Conservation (phyloP, 345 rosid genomes). For the Populus tremula region DNA sequence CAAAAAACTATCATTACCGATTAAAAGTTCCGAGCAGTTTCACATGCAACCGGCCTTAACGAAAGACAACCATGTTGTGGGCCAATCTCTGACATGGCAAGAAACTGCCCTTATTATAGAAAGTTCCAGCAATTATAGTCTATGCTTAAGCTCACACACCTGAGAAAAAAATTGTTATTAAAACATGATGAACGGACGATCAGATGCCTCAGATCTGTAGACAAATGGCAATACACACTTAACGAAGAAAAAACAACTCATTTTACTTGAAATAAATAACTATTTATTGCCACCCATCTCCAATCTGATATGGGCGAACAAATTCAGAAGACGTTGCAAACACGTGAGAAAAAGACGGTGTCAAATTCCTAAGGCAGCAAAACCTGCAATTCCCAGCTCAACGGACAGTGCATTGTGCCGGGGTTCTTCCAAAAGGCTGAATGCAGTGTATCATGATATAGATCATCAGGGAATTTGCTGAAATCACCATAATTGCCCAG, state of each 20-base stretch:
- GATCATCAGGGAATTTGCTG: constrained; percentile 64
- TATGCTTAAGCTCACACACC: not conserved
- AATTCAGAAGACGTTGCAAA: not conserved
- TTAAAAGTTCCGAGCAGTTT: not conserved
- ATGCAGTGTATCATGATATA: constrained; percentile 80
- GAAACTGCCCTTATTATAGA: not conserved
- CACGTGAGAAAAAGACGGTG: not conserved
- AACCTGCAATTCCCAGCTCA: constrained; percentile 63
- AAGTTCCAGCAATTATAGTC: not conserved
- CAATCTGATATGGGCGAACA: not conserved
- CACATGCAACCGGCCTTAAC: not conserved
- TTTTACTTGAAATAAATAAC: not conserved
- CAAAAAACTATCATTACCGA: not conserved
- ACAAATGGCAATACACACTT: not conserved
- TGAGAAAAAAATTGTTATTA: not conserved
- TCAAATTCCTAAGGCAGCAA: constrained; percentile 46
- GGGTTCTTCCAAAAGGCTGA: constrained; percentile 80
- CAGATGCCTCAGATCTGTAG: not conserved
- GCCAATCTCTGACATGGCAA: not conserved
- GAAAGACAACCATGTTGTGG: not conserved
- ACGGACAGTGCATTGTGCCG: constrained; percentile 53
- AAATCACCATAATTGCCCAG: constrained; percentile 72
- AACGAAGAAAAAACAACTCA: not conserved
- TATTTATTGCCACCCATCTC: not conserved
- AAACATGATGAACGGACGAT: not conserved